Conservation (phyloP, 2,329 filamentous ascomycete species). For the Neoscytalidium dimidiatum region DNA sequence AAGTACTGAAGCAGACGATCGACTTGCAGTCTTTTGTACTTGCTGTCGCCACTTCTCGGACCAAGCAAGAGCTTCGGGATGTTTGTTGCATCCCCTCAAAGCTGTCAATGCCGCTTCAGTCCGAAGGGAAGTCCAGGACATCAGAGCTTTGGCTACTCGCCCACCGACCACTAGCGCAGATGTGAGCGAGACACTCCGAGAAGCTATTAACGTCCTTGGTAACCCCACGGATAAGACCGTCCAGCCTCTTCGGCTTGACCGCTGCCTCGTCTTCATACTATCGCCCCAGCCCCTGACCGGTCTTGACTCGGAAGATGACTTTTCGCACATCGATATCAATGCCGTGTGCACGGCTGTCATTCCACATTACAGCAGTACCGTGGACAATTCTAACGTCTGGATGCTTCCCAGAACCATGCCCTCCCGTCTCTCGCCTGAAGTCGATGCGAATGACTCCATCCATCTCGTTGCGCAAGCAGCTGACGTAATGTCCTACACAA, state of each 20-base stretch:
- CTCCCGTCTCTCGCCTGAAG: neutral
- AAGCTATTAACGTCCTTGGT: slow-evolving; percentile 18
- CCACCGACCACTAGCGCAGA: neutral
- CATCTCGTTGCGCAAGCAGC: slow-evolving; percentile 6
- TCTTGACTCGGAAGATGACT: neutral
- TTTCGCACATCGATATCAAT: slow-evolving; percentile 10
- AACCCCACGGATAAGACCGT: neutral
- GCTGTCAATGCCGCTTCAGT: slow-evolving; percentile 1
- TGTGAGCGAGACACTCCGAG: slow-evolving; percentile 17
- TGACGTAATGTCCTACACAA: slow-evolving; percentile 12
- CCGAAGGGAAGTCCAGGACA: slow-evolving; percentile 15
- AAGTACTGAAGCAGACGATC: slow-evolving; percentile 18
- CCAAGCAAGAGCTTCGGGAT: slow-evolving; percentile 10
- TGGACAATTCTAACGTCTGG: neutral
- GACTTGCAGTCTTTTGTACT: slow-evolving; percentile 24
- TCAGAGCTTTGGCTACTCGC: slow-evolving; percentile 10
- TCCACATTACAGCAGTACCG: slow-evolving; percentile 6
- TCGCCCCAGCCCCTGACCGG: slow-evolving; percentile 21
- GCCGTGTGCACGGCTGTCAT: slow-evolving; percentile 17
- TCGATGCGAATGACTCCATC: neutral
- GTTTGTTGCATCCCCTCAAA: slow-evolving; percentile 20
- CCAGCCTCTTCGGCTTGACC: slow-evolving; percentile 13
- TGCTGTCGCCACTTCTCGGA: slow-evolving; percentile 17
- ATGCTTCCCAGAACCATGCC: neutral
- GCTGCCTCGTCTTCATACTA: slow-evolving; percentile 23